Percentiles rank a stretch among this genome's conserved stretches.
phyloP scores from a whole-genome alignment of 73 alveolate genomes.

The Stentor roeselii region DNA sequence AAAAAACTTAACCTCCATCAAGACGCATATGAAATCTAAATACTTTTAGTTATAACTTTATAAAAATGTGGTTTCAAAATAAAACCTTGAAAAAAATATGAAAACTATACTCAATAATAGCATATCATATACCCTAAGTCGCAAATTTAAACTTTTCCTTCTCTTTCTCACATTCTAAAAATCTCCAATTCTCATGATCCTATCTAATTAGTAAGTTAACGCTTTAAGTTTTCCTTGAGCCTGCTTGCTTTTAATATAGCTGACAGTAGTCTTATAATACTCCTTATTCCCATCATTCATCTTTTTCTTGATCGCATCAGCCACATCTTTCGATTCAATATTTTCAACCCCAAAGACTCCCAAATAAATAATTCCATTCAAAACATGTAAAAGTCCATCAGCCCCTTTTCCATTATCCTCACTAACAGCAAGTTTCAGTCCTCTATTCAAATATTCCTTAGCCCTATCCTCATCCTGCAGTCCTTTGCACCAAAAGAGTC shows the following conservation, averaged over 20 bases:
- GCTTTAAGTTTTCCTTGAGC: slow-evolving; percentile 17
- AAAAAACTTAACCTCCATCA: too few relatives aligned
- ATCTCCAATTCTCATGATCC: background rate
- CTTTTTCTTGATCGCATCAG: background rate
- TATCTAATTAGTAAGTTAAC: background rate
- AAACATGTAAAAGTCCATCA: background rate
- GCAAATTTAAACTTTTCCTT: too few relatives aligned
- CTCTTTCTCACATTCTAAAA: background rate
- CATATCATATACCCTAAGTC: too few relatives aligned
- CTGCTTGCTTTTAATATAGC: background rate
- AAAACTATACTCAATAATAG: too few relatives aligned
- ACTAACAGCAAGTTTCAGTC: slow-evolving; percentile 65
- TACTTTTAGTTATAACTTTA: too few relatives aligned
- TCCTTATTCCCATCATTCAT: background rate
- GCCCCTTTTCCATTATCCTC: background rate
- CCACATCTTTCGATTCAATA: background rate
- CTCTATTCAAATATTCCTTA: slow-evolving; percentile 79
- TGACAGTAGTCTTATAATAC: background rate
- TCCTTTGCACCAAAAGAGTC: background rate
- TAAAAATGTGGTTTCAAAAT: too few relatives aligned
- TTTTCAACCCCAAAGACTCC: background rate
- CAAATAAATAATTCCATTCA: background rate
- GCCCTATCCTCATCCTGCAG: slow-evolving; percentile 45
- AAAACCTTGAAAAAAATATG: too few relatives aligned
- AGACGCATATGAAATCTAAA: too few relatives aligned